A percentile compares a stretch with the other conserved stretches of the same genome.
These are phyloP conservation scores for Gliomastix tumulicola DNA, from an alignment of 2,329 filamentous ascomycete genomes.

Conservation along the genomic window DNA sequence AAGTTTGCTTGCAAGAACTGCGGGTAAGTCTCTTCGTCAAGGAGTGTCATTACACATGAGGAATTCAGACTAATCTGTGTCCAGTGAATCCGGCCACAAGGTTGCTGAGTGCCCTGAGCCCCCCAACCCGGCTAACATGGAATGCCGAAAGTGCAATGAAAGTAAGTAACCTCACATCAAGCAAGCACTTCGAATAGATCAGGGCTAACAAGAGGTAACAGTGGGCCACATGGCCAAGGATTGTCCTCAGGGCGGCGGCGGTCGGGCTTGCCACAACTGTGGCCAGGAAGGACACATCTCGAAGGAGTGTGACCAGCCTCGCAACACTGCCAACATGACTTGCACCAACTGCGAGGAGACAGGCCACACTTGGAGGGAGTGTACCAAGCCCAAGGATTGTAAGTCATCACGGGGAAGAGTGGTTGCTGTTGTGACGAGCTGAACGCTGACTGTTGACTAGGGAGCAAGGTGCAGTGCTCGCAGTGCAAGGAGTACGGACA, in stretches of 20 bases:
- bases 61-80: constrained; percentile 3
- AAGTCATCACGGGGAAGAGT: too few relatives aligned
- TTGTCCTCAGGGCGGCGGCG: constrained; percentile 54
- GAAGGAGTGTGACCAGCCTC: constrained; percentile 41
- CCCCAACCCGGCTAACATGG: constrained; percentile 53
- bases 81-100: constrained; percentile 42
- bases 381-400: constrained; percentile 44
- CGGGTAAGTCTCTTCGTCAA: constrained; percentile 29
- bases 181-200: too few relatives aligned
- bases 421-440: too few relatives aligned
- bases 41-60: background rate
- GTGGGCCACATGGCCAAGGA: constrained; percentile 57
- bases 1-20: constrained; percentile 65
- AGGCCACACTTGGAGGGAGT: constrained; percentile 58
- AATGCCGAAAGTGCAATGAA: constrained; percentile 59
- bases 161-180: constrained; percentile 36
- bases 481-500: constrained; percentile 30
- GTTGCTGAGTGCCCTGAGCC: constrained; percentile 48
- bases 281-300: constrained; percentile 53
- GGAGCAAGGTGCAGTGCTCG: constrained; percentile 29
- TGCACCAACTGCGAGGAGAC: constrained; percentile 56
- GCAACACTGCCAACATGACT: constrained; percentile 39
- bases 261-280: constrained; percentile 53
- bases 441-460: constrained; percentile 14
- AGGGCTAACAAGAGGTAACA: too few relatives aligned